phyloP scores from a whole-genome alignment of 495 filamentous ascomycete genomes.

The Echria macrotheca region DNA sequence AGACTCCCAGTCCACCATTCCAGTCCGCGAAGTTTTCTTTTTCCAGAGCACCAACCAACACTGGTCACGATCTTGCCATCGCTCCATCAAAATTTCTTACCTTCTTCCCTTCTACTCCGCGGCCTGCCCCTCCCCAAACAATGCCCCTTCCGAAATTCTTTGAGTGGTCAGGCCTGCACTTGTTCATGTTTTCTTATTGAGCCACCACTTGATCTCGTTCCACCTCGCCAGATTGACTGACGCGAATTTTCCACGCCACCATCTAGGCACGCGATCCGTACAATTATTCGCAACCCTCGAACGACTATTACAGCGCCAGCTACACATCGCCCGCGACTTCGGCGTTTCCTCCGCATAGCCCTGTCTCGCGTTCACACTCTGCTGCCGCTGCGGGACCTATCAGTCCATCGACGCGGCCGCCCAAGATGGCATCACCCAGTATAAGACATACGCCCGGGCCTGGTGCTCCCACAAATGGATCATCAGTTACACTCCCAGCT shows the following conservation, averaged over 20 bases:
- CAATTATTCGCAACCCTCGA: constrained; percentile 38
- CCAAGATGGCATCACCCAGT: constrained; percentile 47
- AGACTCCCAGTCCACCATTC: constrained; percentile 8
- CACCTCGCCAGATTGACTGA: constrained; percentile 19
- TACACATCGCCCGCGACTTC: constrained; percentile 55
- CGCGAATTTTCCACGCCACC: constrained; percentile 15
- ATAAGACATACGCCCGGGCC: constrained; percentile 40
- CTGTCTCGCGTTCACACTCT: constrained; percentile 50
- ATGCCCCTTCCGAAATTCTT: constrained; percentile 1
- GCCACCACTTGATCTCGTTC: too few species aligned
- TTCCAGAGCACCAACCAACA: constrained; percentile 1
- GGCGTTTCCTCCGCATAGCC: constrained; percentile 50
- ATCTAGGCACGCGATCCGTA: constrained; percentile 48
- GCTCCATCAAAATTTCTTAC: too few species aligned
- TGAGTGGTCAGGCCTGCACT: constrained; percentile 5
- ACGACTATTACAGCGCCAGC: constrained; percentile 51
- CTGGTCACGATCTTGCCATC: too few species aligned
- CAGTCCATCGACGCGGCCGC: constrained; percentile 47
- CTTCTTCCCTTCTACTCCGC: not conserved
- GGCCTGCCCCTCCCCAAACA: not conserved
- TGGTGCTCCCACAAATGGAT: constrained; percentile 40
- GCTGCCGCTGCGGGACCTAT: constrained; percentile 48
- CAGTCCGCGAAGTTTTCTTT: constrained; percentile 9
- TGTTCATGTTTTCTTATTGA: too few species aligned
- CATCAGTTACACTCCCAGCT: constrained; percentile 35